phyloP scores from a whole-genome alignment of 1,284 basidiomycete species.

The Phellopilus nigrolimitatus region DNA sequence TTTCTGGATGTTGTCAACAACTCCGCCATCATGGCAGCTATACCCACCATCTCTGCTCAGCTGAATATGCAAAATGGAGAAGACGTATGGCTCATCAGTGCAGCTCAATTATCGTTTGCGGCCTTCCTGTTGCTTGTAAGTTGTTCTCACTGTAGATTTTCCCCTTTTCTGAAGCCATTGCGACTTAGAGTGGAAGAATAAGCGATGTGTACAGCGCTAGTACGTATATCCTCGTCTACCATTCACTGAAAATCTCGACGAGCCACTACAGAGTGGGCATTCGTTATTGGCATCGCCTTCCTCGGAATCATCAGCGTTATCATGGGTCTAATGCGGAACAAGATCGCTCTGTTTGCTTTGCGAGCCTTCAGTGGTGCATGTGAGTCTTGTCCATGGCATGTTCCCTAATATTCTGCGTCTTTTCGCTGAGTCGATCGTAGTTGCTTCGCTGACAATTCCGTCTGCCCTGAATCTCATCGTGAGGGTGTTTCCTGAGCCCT shows the following conservation, averaged over 20 bases:
- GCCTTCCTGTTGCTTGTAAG: slow-evolving; percentile 38
- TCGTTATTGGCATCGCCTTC: too few relatives aligned
- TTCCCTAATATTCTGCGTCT: slow-evolving; percentile 40
- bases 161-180: background rate
- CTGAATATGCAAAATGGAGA: slow-evolving; percentile 28
- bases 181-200: slow-evolving; percentile 25
- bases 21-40: slow-evolving; percentile 31
- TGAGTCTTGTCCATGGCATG: slow-evolving; percentile 45
- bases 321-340: slow-evolving; percentile 38
- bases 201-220: too few relatives aligned
- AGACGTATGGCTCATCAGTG: slow-evolving; percentile 34
- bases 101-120: too few relatives aligned
- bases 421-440: slow-evolving; percentile 43
- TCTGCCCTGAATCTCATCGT: too few relatives aligned
- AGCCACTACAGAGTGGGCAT: too few relatives aligned
- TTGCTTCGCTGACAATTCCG: too few relatives aligned
- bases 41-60: slow-evolving; percentile 25
- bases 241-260: too few relatives aligned
- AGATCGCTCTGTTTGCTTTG: slow-evolving; percentile 39
- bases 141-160: slow-evolving; percentile 9
- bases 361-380: slow-evolving; percentile 40
- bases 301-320: slow-evolving; percentile 35
- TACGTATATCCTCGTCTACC: too few relatives aligned
- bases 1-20: slow-evolving; percentile 47
- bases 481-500: too few relatives aligned